Evolutionary conservation across 192 early-diverging fungal genomes (phyloP), one percentile per base, ranked within the genome.

Genomic region (Gigaspora rosea): DNA sequence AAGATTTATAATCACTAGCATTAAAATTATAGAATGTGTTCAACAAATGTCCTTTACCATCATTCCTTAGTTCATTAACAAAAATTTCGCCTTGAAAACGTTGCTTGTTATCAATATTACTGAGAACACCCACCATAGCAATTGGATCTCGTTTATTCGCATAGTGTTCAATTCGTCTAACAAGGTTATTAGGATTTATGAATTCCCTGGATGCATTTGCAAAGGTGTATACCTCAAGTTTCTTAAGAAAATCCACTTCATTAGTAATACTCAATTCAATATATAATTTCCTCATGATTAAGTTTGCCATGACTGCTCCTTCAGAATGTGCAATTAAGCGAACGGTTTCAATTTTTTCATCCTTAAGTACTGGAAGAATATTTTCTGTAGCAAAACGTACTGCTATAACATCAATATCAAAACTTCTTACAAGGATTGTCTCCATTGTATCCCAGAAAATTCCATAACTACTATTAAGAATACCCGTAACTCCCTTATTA

Each of bases 181-280:
- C 27, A 3, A 73, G n/a, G 35, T 20, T 20, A 18, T 13, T 12
- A 2, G 71, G 71, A 8, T 73, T 73, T 41, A 4, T 11, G 7
- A 73, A 73, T 10, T 73, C 71, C 36, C 71, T 36, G 32, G 32
- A 27, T 41, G 6, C 54, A 73, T 36, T 73, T 36, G 52, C 71
- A 2, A 73, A 73, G 6, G 71, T 73, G 32, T 58, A 46, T 18
- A 73, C 71, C n/a, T 58, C 35, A 8, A 73, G 71, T 58, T 73
- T 73, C 16, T n/a, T 73, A 20, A 73, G 35, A 58, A 8, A 36
- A 18, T 58, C 8, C 4, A 41, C 13, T 4, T 73, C 52, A 1
- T 48, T 13, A 15, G 71, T 41, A 20, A 20, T n/a, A 58, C 71
- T 73, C 15, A 73, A 59, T 12, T 58, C 51, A 8, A 6, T 56